phyloP scores from a whole-genome alignment of 768 basidiomycete genomes.

The Rossbeevera mucosa region DNA sequence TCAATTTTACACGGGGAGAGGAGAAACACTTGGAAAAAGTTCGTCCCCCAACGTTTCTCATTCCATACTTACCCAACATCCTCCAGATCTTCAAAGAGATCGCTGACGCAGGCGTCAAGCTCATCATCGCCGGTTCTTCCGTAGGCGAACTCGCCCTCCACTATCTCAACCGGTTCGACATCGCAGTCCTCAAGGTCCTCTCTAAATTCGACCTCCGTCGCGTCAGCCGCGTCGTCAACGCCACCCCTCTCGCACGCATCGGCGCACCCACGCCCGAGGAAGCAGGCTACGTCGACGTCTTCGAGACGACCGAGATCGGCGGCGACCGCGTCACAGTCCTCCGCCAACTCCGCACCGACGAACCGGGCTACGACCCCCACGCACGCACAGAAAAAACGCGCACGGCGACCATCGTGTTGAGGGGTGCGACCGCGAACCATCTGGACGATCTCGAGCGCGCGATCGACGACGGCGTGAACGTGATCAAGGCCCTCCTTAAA shows the following conservation, averaged over 20 bases:
- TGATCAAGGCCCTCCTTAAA: conserved; percentile 88
- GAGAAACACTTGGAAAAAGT: conserved; percentile 95
- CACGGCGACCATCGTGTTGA: conserved; percentile 91
- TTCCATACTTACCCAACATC: background rate
- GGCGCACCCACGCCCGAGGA: conserved; percentile 97
- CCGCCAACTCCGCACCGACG: conserved; percentile 69
- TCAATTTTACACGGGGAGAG: conserved; percentile 94
- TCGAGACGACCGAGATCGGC: conserved; percentile 94
- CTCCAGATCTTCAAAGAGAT: conserved; percentile 94
- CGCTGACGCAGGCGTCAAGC: conserved; percentile 89
- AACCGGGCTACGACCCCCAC: conserved; percentile 52
- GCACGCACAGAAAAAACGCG: conserved; percentile 63
- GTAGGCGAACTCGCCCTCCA: conserved; percentile 96
- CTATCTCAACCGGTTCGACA: conserved; percentile 89
- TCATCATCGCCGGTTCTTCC: conserved; percentile 89
- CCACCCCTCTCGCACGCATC: conserved; percentile 91
- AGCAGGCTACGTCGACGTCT: conserved; percentile 87
- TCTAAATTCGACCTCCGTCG: conserved; percentile 97
- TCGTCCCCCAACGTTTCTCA: background rate
- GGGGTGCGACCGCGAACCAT: conserved; percentile 92
- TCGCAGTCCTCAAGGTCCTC: conserved; percentile 94
- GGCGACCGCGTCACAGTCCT: conserved; percentile 98
- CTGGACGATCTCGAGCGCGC: conserved; percentile 96
- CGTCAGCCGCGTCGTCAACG: conserved; percentile 91
- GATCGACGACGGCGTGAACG: conserved; percentile 94